Conservation (phyloP, 2,329 filamentous ascomycete species). For the Penicillium thymicola region DNA sequence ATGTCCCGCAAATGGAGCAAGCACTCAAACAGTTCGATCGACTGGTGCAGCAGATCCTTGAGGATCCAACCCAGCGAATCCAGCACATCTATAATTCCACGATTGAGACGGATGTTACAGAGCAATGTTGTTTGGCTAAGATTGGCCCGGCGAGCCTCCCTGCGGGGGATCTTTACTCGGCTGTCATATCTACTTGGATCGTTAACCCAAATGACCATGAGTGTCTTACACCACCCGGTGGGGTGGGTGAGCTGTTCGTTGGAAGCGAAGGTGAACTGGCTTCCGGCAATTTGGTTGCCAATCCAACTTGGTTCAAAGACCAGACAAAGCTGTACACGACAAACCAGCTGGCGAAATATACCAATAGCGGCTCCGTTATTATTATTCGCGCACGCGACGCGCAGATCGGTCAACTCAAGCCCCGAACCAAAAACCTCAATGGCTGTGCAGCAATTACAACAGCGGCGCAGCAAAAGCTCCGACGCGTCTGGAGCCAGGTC, state of each 20-base stretch:
- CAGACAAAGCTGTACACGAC: not conserved
- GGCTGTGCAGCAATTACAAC: not conserved
- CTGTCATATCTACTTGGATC: slow-evolving; percentile 2
- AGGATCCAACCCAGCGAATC: not conserved
- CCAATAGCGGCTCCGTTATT: not conserved
- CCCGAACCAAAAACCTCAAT: not conserved
- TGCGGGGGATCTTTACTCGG: not conserved
- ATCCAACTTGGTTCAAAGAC: not conserved
- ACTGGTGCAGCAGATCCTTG: slow-evolving; percentile 1
- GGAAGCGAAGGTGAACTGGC: not conserved
- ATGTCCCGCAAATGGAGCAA: slow-evolving; percentile 48
- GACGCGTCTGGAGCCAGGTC: slow-evolving; percentile 50
- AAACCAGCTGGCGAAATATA: slow-evolving; percentile 1
- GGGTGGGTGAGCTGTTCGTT: slow-evolving; percentile 1
- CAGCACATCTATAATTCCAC: not conserved
- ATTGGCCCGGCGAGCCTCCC: not conserved
- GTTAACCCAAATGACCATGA: not conserved
- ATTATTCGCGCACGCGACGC: slow-evolving; percentile 1
- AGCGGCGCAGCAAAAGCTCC: slow-evolving; percentile 33
- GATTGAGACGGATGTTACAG: not conserved
- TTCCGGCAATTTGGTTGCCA: not conserved
- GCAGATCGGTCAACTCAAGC: not conserved
- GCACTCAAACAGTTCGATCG: slow-evolving; percentile 48
- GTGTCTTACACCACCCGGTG: not conserved
- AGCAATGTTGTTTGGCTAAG: not conserved